Percentiles rank a stretch among this genome's conserved stretches.
Evolutionary conservation across 768 basidiomycete genomes (phyloP).

Genomic region (Leucosporidium yakuticum): DNA sequence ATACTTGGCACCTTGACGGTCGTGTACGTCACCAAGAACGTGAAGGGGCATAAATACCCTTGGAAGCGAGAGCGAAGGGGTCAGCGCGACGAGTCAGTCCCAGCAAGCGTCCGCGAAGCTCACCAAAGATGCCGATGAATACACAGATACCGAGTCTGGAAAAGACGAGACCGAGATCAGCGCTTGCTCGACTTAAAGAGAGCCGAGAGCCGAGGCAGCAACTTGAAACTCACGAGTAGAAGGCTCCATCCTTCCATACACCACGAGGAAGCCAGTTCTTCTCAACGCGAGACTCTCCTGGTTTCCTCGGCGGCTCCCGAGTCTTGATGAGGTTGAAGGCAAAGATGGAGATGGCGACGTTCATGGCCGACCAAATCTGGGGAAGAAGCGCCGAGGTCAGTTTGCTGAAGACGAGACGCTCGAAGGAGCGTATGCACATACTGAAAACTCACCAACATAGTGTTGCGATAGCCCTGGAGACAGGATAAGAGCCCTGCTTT

Average conservation of each 20-base stretch:
- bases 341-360: background rate
- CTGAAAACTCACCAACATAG: no score
- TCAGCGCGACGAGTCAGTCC: background rate
- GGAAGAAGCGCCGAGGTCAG: no score
- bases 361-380: background rate
- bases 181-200: no score
- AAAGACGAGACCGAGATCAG: no score
- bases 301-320: background rate
- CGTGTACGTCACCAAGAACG: background rate
- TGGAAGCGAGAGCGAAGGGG: no score
- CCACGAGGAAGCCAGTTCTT: background rate
- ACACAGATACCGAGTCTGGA: no score
- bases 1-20: background rate
- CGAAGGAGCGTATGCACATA: no score
- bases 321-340: background rate
- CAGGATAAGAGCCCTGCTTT: no score
- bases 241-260: background rate
- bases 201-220: no score
- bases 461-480: no score
- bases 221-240: slow-evolving; percentile 1
- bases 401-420: no score
- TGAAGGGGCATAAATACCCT: no score
- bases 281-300: background rate
- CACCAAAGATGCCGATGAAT: background rate
- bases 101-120: background rate